Conservation (phyloP, 768 basidiomycete genomes). For the Russula sp. region DNA sequence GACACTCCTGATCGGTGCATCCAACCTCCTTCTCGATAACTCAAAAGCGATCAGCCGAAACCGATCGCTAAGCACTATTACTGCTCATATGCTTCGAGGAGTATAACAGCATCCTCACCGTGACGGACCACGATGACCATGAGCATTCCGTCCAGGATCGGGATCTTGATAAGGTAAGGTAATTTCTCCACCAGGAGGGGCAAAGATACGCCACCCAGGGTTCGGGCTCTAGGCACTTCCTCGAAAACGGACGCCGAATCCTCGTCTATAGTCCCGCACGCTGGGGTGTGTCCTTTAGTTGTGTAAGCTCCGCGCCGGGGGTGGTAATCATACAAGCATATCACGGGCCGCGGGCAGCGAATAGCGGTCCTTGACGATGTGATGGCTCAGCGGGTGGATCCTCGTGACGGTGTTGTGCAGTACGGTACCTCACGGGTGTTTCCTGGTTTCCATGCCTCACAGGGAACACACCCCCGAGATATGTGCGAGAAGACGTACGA, state of each 20-base stretch:
- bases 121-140: slow-evolving; percentile 3
- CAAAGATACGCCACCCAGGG: not conserved
- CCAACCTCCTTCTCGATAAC: not conserved
- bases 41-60: not conserved
- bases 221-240: not conserved
- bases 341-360: not conserved
- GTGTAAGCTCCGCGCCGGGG: not conserved
- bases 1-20: not conserved
- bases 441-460: not conserved
- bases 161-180: slow-evolving; percentile 2
- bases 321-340: slow-evolving; percentile 8
- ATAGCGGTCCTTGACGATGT: not conserved
- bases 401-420: not conserved
- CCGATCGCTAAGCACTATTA: not conserved
- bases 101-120: not conserved
- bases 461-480: not conserved
- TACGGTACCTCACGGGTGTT: not conserved
- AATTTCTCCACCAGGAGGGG: not conserved
- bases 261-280: not conserved
- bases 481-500: slow-evolving; percentile 4
- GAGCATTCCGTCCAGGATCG: not conserved
- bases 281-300: not conserved
- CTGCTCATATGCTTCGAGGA: not conserved
- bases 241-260: not conserved
- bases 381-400: not conserved